Evolutionary conservation across 1,139 yeast species (phyloP), one percentile per base, ranked within the genome.

Genomic region (Debaryomyces nepalensis): DNA sequence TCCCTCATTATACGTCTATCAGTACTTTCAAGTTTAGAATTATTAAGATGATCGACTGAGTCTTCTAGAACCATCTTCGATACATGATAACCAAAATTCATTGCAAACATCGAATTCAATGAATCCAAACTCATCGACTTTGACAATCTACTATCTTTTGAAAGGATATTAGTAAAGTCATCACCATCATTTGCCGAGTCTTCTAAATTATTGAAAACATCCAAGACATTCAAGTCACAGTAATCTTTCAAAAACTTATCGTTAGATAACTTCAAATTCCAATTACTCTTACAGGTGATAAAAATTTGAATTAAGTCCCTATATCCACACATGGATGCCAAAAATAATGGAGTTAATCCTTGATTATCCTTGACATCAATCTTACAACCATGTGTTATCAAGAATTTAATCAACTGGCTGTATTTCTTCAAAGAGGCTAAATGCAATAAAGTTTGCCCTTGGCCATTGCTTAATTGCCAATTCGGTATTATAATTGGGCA

Each of bases 391-490:
- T 81, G 84, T 23, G 81, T 81, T 5, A 90, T 70, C 54, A 93
- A 72, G 33, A 83, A 81, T 29, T 77, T 70, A 14, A 82, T 77
- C 43, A 91, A 74, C 32, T 75, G 73, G 33, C 69, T 62, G 56
- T 87, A 88, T 32, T 90, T 90, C 61, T 85, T 81, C 49, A 86
- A 64, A 12, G 93, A 77, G 1, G 97, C 88, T 51, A 91, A 73
- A 63, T 91, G 98, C 50, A 91, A 69, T 73, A 91, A 75, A 0
- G 96, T 84, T 61, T 91, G 97, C 14, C 97, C 97, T 59, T 87
- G 88, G 16, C 66, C 57, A 49, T 89, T 90, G 52, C 91, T 79
- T 49, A 89, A 72, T 35, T 88, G 91, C 84, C 95, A 80, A 58
- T 91, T 88, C 7, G 89, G 83, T 15, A 79, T 74, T 32, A 75